Conservation (phyloP, 192 early-diverging fungal species). For the Backusella liffmaniae region DNA sequence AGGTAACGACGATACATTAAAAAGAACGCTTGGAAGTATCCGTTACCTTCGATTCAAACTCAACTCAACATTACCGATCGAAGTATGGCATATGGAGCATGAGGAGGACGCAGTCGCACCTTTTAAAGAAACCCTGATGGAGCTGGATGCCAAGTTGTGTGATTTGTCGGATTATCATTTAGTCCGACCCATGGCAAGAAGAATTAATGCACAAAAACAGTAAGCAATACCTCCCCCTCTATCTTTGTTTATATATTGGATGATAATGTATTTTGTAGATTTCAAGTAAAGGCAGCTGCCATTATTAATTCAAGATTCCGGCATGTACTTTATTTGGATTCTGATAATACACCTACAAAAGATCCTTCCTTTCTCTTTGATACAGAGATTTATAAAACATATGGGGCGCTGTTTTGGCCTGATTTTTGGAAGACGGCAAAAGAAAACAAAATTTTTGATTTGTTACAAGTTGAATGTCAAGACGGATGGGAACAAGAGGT, state of each 20-base stretch:
- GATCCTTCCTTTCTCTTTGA: conserved; percentile 47
- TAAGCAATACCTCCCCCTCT: neutral
- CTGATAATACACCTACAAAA: conserved; percentile 42
- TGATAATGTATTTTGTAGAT: conserved; percentile 12
- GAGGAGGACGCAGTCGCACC: conserved; percentile 4
- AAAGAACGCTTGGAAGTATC: conserved; percentile 20
- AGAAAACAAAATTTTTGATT: conserved; percentile 37
- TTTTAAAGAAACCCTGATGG: neutral
- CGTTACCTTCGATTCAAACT: conserved; percentile 9
- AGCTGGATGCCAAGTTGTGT: conserved; percentile 10
- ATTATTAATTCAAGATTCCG: conserved; percentile 41
- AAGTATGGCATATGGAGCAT: conserved; percentile 35
- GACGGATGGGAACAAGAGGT: conserved; percentile 44
- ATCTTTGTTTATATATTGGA: neutral
- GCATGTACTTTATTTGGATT: conserved; percentile 46
- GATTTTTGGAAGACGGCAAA: conserved; percentile 43
- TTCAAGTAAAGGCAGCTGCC: conserved; percentile 45
- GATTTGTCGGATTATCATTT: conserved; percentile 24
- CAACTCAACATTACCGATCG: conserved; percentile 23
- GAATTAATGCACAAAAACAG: conserved; percentile 22
- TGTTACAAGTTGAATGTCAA: conserved; percentile 30
- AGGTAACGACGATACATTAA: conserved; percentile 32
- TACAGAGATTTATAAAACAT: conserved; percentile 24
- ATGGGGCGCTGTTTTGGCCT: conserved; percentile 50
- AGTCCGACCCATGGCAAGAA: conserved; percentile 19